These are phyloP conservation scores for Nannizzia gypsea DNA, from an alignment of 2,329 filamentous ascomycete species.

Conservation along the genomic window DNA sequence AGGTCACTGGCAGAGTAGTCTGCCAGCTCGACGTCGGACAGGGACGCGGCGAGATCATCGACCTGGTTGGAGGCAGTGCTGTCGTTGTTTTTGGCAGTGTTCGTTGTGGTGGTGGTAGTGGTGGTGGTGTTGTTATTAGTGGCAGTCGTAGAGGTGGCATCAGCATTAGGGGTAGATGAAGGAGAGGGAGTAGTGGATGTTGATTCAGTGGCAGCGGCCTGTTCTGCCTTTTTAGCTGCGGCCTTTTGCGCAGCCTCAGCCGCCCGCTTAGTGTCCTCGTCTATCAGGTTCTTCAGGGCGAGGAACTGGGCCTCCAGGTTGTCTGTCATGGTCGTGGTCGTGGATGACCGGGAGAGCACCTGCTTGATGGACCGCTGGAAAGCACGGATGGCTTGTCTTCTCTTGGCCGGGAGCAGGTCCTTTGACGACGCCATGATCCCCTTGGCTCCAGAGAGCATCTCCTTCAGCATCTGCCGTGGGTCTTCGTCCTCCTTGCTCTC, in stretches of 20 bases:
- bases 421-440: conserved; percentile 45
- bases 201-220: not conserved
- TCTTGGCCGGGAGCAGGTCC: conserved; percentile 49
- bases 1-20: conserved; percentile 40
- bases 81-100: too few relatives aligned
- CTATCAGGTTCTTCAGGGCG: conserved; percentile 32
- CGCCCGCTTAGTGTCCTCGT: conserved; percentile 2
- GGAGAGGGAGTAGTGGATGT: too few relatives aligned
- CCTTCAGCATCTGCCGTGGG: conserved; percentile 40
- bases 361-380: conserved; percentile 56
- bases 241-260: not conserved
- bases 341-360: conserved; percentile 43
- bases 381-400: conserved; percentile 63
- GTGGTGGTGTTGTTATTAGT: conserved; percentile 23
- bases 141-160: conserved; percentile 5
- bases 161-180: conserved; percentile 13
- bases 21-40: conserved; percentile 30
- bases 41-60: conserved; percentile 20
- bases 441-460: conserved; percentile 48
- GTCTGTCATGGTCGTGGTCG: conserved; percentile 33
- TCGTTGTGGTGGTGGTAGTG: too few relatives aligned
- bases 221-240: not conserved
- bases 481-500: conserved; percentile 16
- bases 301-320: conserved; percentile 46
- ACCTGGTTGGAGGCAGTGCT: not conserved